phyloP scores from a whole-genome alignment of 129 eudicot genomes.

The Lonicera japonica region DNA sequence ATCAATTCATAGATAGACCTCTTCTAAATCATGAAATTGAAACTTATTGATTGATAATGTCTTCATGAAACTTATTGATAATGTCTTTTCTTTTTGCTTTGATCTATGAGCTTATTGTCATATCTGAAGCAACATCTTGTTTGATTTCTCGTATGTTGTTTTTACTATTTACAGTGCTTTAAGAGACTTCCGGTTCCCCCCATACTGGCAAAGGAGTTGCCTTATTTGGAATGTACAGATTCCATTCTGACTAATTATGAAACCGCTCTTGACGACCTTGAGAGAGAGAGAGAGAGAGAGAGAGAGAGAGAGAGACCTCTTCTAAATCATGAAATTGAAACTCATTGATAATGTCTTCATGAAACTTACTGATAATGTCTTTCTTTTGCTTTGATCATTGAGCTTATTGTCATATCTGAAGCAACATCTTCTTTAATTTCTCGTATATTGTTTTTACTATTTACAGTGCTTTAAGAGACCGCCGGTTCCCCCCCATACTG shows the following conservation, averaged over 20 bases:
- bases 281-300: no score
- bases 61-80: background rate
- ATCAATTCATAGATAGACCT: no score
- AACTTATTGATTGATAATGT: no score
- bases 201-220: constrained; percentile 79
- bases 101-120: background rate
- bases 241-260: constrained; percentile 86
- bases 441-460: background rate
- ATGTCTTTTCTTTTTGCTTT: background rate
- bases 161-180: constrained; percentile 53
- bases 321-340: no score
- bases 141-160: background rate
- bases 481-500: constrained; percentile 85
- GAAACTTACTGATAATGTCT: background rate
- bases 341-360: no score
- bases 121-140: background rate
- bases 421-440: background rate
- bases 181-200: constrained; percentile 90
- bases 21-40: no score
- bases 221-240: constrained; percentile 77
- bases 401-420: background rate
- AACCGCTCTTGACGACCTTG: constrained; percentile 58
- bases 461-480: constrained; percentile 83
- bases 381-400: background rate
- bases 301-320: no score